Percentiles rank a stretch among this genome's conserved stretches.
These are phyloP conservation scores for Blastobotrys arbuscula DNA, from an alignment of 1,139 yeast species.

Conservation along the genomic window DNA sequence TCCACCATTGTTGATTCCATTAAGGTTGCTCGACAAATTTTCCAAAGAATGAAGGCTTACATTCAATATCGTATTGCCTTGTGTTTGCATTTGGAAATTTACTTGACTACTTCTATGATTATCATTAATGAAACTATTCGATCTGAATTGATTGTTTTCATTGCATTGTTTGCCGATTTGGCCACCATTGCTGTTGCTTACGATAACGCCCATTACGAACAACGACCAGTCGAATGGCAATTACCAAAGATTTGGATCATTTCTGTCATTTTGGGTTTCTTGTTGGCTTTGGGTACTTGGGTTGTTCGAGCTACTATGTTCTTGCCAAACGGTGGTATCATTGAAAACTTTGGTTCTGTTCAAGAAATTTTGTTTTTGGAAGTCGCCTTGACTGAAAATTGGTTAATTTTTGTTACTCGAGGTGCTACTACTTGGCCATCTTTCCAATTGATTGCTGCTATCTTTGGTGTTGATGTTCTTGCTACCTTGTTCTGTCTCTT, in stretches of 20 bases:
- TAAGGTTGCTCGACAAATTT: conserved; percentile 73
- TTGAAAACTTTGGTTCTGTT: conserved; percentile 65
- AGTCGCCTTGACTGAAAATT: conserved; percentile 70
- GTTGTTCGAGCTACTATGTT: conserved; percentile 67
- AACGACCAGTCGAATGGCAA: conserved; percentile 98
- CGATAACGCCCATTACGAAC: conserved; percentile 93
- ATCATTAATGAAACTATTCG: conserved; percentile 60
- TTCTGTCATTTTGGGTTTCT: conserved; percentile 60
- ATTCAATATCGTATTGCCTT: conserved; percentile 77
- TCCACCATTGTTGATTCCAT: conserved; percentile 73
- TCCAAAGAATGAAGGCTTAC: conserved; percentile 78
- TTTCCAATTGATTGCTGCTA: conserved; percentile 94
- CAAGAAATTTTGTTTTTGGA: conserved; percentile 69
- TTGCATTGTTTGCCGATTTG: conserved; percentile 73
- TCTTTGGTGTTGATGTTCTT: conserved; percentile 76
- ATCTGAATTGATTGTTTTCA: conserved; percentile 65
- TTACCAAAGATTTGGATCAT: conserved; percentile 78
- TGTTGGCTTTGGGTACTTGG: conserved; percentile 69
- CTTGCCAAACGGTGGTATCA: conserved; percentile 54
- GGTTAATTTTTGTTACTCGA: conserved; percentile 72
- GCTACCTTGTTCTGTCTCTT: conserved; percentile 88
- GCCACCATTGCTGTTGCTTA: conserved; percentile 75
- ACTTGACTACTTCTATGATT: conserved; percentile 71
- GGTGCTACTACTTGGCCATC: conserved; percentile 99
- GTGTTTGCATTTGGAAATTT: conserved; percentile 65